Conservation (phyloP, 2,329 filamentous ascomycete genomes). For the Xylariomycetidae sp. region DNA sequence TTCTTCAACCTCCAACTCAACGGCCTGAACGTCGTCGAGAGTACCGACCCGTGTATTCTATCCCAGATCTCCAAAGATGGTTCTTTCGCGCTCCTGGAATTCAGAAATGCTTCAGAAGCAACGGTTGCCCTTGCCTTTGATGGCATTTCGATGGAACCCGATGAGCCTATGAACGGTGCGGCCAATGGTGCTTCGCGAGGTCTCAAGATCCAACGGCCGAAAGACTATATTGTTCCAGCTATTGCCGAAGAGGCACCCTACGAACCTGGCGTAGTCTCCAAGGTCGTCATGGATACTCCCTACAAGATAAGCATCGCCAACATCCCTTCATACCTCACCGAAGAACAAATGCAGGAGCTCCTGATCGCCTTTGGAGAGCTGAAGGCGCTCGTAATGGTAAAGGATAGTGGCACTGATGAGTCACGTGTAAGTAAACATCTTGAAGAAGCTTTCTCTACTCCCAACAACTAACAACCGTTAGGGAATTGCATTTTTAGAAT, state of each 20-base stretch:
- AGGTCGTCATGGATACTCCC: slow-evolving; percentile 80
- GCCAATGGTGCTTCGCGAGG: slow-evolving; percentile 47
- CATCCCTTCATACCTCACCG: slow-evolving; percentile 80
- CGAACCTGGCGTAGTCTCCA: slow-evolving; percentile 73
- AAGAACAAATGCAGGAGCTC: slow-evolving; percentile 88
- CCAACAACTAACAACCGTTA: slow-evolving; percentile 36
- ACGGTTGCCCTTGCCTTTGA: slow-evolving; percentile 89
- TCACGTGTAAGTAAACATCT: slow-evolving; percentile 64
- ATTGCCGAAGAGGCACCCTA: slow-evolving; percentile 68
- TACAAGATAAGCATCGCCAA: slow-evolving; percentile 95
- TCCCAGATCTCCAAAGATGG: slow-evolving; percentile 77
- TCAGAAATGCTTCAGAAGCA: slow-evolving; percentile 80
- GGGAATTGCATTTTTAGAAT: slow-evolving; percentile 97
- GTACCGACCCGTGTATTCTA: slow-evolving; percentile 76
- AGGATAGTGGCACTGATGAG: slow-evolving; percentile 79
- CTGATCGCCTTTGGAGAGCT: slow-evolving; percentile 87
- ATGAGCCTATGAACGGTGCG: slow-evolving; percentile 51
- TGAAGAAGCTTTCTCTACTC: neutral
- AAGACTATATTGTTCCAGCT: slow-evolving; percentile 93
- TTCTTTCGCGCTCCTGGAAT: slow-evolving; percentile 83
- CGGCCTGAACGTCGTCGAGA: slow-evolving; percentile 86
- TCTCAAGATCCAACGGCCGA: slow-evolving; percentile 78
- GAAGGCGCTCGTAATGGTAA: slow-evolving; percentile 86
- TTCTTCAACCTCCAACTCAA: slow-evolving; percentile 98
- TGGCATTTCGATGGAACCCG: slow-evolving; percentile 80